phyloP scores from a whole-genome alignment of 2,329 filamentous ascomycete genomes.

The Sphaerulina musiva region DNA sequence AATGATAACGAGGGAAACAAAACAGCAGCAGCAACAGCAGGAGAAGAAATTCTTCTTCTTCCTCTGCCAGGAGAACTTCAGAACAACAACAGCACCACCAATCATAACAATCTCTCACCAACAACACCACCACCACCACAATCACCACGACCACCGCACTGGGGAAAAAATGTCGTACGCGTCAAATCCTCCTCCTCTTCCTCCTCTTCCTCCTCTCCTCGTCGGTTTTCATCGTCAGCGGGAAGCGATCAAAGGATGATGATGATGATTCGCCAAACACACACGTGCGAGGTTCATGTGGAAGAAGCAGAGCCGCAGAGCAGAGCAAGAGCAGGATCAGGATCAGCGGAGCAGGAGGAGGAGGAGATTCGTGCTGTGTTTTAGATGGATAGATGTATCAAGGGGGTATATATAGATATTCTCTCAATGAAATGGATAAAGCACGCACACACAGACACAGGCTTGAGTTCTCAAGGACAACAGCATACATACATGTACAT shows the following conservation, averaged over 20 bases:
- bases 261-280: slow-evolving; percentile 25
- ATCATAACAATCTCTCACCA: background rate
- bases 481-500: too few relatives aligned
- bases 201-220: too few relatives aligned
- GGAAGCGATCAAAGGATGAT: slow-evolving; percentile 18
- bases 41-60: too few relatives aligned
- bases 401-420: too few relatives aligned
- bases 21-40: too few relatives aligned
- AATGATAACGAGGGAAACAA: too few relatives aligned
- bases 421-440: too few relatives aligned
- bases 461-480: too few relatives aligned
- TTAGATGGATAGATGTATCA: too few relatives aligned
- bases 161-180: slow-evolving; percentile 14
- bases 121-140: background rate
- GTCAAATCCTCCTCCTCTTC: background rate
- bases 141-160: background rate
- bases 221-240: slow-evolving; percentile 11
- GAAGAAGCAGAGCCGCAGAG: slow-evolving; percentile 5
- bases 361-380: background rate
- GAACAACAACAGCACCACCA: background rate
- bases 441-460: too few relatives aligned
- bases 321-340: background rate
- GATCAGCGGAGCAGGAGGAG: too few relatives aligned
- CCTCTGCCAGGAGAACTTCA: background rate
- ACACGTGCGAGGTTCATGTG: slow-evolving; percentile 20